Conservation (phyloP, 192 early-diverging fungal genomes). For the Gonapodya sp. region DNA sequence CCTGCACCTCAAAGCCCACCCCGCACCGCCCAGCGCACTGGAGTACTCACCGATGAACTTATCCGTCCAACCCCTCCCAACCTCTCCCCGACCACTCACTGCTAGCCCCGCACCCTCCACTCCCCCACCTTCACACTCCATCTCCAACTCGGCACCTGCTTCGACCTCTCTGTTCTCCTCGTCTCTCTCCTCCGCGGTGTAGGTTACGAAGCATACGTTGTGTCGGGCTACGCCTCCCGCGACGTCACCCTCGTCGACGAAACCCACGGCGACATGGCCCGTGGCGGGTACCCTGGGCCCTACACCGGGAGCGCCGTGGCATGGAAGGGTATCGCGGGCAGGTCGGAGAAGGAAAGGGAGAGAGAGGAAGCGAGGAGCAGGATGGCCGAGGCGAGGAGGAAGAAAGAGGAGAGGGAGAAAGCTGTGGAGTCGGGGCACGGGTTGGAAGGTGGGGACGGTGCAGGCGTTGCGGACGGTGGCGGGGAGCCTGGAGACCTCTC, state of each 20-base stretch:
- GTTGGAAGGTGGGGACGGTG: not conserved
- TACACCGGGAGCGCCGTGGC: not conserved
- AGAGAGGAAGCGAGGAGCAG: slow-evolving; percentile 2
- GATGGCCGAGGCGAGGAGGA: slow-evolving; percentile 4
- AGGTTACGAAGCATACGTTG: slow-evolving; percentile 51
- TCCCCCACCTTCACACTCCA: slow-evolving; percentile 41
- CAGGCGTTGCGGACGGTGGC: not conserved
- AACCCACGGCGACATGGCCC: slow-evolving; percentile 26
- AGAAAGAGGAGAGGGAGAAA: not conserved
- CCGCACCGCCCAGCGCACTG: too few relatives aligned
- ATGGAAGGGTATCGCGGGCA: not conserved
- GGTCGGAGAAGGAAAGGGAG: not conserved
- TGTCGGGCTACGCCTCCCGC: slow-evolving; percentile 41
- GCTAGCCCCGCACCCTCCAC: slow-evolving; percentile 30
- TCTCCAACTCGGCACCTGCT: slow-evolving; percentile 41
- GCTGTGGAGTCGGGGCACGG: too few relatives aligned
- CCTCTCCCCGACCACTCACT: not conserved
- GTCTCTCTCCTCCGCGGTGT: slow-evolving; percentile 42
- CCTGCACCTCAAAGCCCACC: not conserved
- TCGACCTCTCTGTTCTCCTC: slow-evolving; percentile 41
- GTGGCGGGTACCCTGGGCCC: slow-evolving; percentile 22
- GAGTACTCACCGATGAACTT: too few relatives aligned
- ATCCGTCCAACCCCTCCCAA: too few relatives aligned
- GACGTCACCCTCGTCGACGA: slow-evolving; percentile 44
- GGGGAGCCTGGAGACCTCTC: too few relatives aligned